A percentile compares a stretch with the other conserved stretches of the same genome.
phyloP scores from a whole-genome alignment of 306 rosid genomes.

The Fragaria iinumae region DNA sequence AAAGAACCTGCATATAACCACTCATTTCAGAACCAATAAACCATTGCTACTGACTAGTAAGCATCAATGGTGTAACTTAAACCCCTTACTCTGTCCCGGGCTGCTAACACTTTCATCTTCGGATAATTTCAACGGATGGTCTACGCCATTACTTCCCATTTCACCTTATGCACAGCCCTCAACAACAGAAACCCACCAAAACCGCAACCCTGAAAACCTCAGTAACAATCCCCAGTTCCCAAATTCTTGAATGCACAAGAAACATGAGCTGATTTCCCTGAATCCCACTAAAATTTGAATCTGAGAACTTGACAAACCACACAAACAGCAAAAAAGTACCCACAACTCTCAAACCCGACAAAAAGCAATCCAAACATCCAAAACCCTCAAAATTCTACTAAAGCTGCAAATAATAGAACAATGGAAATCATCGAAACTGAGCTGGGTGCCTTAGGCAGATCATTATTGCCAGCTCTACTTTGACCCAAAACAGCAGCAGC shows the following conservation, averaged over 20 bases:
- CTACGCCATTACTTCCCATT: slow-evolving; percentile 48
- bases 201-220: slow-evolving; percentile 16
- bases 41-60: slow-evolving; percentile 12
- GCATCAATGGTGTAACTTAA: slow-evolving; percentile 27
- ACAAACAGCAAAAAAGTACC: not conserved
- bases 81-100: slow-evolving; percentile 25
- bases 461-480: slow-evolving; percentile 14
- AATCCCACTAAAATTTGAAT: not conserved
- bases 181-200: slow-evolving; percentile 13
- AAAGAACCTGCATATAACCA: slow-evolving; percentile 30
- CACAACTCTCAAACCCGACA: slow-evolving; percentile 14
- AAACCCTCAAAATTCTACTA: not conserved
- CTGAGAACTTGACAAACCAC: slow-evolving; percentile 4
- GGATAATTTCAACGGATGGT: slow-evolving; percentile 21
- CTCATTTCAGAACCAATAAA: slow-evolving; percentile 19
- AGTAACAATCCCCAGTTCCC: slow-evolving; percentile 13
- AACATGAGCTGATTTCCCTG: slow-evolving; percentile 12
- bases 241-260: slow-evolving; percentile 16
- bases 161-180: not conserved
- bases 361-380: slow-evolving; percentile 13
- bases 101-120: slow-evolving; percentile 32
- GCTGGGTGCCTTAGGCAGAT: not conserved
- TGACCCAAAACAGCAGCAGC: slow-evolving; percentile 1
- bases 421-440: not conserved
- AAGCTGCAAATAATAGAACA: not conserved